Base-by-base conservation (phyloP, 2,329 filamentous ascomycete genomes). In the Cephalotrichum gorgonifer region DNA sequence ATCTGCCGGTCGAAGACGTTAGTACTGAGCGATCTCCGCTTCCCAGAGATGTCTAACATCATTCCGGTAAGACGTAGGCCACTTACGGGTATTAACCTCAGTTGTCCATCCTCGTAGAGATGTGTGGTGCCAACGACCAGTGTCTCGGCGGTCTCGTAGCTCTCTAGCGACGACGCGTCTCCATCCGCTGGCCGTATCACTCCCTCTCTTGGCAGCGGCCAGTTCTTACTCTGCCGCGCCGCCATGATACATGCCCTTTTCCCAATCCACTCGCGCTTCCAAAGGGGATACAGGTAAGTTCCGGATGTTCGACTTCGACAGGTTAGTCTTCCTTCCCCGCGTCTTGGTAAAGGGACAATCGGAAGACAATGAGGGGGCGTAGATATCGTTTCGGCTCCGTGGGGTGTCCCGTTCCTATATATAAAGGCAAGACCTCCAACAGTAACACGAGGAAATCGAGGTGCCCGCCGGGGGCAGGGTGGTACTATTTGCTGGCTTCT, bases 71-170 rank as follows among this genome's bases (percentile, higher is more conserved):
- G n/a, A n/a, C n/a, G n/a, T n/a, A n/a, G n/a, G 12, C 5, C 30
- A 55, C 54, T 42, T 42, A 56, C 54, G 25, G 56, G 56, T 38
- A 58, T 55, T 35, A 54, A 47, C 33, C 52, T 53, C 45, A 57
- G 20, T 43, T 54, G 22, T 30, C 55, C 55, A 42, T 55, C 38
- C 44, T 51, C 42, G 26, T 56, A 57, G 2, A 57, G 43, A 11
- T 54, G 50, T 14, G 55, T 55, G 15, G 54, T 56, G 9, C 56
- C 56, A 39, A 57, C 53, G 46, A 57, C 55, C 50, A 51, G 51
- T 45, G 50, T 48, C 25, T 48, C 45, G 22, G 27, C 28, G 17
- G 14, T 15, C 50, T 53, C 52, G 35, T 20, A 47, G 45, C 49
- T 53, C 12, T 43, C 43, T 15, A 33, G 30, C 30, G 30, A 33